Evolutionary conservation across 257 asterid genomes (phyloP).

Genomic region (Gardenia jasminoides): DNA sequence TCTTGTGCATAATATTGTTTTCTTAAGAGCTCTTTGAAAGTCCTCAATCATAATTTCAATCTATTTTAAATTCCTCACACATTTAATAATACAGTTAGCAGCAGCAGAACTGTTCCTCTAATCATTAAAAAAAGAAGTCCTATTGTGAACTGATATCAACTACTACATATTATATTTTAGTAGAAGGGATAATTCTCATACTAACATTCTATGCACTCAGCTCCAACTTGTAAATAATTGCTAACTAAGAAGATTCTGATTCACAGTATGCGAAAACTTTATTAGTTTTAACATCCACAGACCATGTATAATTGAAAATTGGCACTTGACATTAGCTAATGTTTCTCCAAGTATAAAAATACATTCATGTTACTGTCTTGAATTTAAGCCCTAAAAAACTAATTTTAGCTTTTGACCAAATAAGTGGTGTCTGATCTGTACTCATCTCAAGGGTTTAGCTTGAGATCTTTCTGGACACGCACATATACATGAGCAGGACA

Average conservation of each 20-base stretch:
- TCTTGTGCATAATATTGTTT: neutral
- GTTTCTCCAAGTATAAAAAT: neutral
- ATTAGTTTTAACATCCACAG: too few relatives aligned
- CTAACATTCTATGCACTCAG: neutral
- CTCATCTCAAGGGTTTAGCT: neutral
- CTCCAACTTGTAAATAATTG: neutral
- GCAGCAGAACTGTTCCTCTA: neutral
- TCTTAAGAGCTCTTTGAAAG: neutral
- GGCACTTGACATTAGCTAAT: too few relatives aligned
- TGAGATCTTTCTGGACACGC: neutral
- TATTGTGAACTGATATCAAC: neutral
- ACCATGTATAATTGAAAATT: neutral
- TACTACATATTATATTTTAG: neutral
- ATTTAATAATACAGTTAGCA: constrained; percentile 7
- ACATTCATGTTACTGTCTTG: neutral
- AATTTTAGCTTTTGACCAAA: neutral
- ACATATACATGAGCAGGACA: neutral
- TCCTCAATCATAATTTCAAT: neutral
- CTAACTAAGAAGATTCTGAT: neutral
- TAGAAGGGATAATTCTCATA: neutral
- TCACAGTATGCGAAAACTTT: neutral
- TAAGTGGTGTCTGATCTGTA: neutral
- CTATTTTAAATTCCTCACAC: neutral
- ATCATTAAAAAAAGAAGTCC: neutral
- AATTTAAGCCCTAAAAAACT: neutral